Percentiles rank a stretch among this genome's conserved stretches.
Conservation (phyloP, 345 rosid genomes). For the Linum tenue region DNA sequence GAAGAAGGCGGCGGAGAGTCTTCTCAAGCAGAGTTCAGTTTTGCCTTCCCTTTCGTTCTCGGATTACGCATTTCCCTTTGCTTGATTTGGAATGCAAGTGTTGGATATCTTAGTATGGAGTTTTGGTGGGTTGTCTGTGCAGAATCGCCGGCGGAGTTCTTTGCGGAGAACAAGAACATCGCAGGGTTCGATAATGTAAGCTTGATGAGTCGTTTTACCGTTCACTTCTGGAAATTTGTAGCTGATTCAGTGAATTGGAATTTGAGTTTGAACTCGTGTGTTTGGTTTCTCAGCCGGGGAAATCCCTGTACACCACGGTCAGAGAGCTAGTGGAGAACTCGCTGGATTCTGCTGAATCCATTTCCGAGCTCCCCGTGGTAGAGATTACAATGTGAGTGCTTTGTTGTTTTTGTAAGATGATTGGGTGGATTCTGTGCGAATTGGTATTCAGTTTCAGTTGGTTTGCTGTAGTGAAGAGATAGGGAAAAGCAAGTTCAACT, state of each 20-base stretch:
- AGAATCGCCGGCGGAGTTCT: slow-evolving; percentile 98
- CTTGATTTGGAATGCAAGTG: not conserved
- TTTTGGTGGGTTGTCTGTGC: slow-evolving; percentile 19
- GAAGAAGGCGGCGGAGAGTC: slow-evolving; percentile 52
- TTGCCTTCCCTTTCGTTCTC: slow-evolving; percentile 3
- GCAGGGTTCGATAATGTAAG: slow-evolving; percentile 97
- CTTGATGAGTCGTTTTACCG: slow-evolving; percentile 1
- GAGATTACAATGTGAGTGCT: slow-evolving; percentile 71
- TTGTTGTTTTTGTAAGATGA: not conserved
- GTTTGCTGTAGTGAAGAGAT: slow-evolving; percentile 73
- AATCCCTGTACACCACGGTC: slow-evolving; percentile 77
- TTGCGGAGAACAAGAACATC: slow-evolving; percentile 95
- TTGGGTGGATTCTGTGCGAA: not conserved
- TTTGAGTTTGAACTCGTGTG: not conserved
- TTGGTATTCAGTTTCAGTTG: slow-evolving; percentile 2
- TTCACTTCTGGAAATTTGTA: not conserved
- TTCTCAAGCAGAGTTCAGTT: slow-evolving; percentile 71
- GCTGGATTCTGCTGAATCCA: slow-evolving; percentile 88
- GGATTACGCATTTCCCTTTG: not conserved
- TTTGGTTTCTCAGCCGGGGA: slow-evolving; percentile 65
- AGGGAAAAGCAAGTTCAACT: slow-evolving; percentile 69
- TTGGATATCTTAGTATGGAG: not conserved
- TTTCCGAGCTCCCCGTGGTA: slow-evolving; percentile 78
- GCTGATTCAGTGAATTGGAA: not conserved
- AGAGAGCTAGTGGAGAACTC: slow-evolving; percentile 93